These are phyloP conservation scores for Cenchrus fungigraminus DNA, from an alignment of 176 grass and related monocot species.

Conservation along the genomic window DNA sequence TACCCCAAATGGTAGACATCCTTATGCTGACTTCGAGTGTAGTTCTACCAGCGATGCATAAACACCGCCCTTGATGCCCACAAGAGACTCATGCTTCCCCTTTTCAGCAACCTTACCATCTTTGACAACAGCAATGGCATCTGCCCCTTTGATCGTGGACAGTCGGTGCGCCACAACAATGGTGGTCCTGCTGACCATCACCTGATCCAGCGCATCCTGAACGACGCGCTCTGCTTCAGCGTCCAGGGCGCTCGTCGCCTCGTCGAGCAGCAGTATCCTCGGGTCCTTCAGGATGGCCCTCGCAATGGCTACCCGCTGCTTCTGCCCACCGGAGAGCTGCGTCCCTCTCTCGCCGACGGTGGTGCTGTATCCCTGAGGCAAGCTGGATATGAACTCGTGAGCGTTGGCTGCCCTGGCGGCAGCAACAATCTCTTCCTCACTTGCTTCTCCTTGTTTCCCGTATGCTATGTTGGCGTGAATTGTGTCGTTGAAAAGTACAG, in stretches of 20 bases:
- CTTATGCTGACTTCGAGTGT: constrained; percentile 34
- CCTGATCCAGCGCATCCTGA: constrained; percentile 51
- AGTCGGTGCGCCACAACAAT: constrained; percentile 61
- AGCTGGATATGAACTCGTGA: constrained; percentile 54
- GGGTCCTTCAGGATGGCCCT: constrained; percentile 64
- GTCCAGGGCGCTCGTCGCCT: constrained; percentile 65
- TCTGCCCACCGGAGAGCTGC: constrained; percentile 66
- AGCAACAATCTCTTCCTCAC: constrained; percentile 46
- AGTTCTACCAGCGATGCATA: constrained; percentile 54
- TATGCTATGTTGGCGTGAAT: constrained; percentile 63
- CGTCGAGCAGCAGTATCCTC: constrained; percentile 56
- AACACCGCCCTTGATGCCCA: constrained; percentile 38
- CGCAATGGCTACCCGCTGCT: constrained; percentile 63
- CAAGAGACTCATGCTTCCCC: constrained; percentile 52
- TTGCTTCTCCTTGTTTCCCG: constrained; percentile 50
- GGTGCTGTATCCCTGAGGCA: constrained; percentile 58
- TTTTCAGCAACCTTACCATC: constrained; percentile 53
- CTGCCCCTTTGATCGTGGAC: constrained; percentile 59
- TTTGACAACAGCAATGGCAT: constrained; percentile 51
- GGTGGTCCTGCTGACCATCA: constrained; percentile 52
- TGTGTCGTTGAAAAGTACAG: constrained; percentile 60
- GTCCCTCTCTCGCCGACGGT: constrained; percentile 56
- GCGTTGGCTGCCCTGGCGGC: constrained; percentile 51
- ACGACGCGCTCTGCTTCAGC: constrained; percentile 59
- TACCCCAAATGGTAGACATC: background rate